Conservation (phyloP, 768 basidiomycete genomes). For the Xanthoconium stramineum region DNA sequence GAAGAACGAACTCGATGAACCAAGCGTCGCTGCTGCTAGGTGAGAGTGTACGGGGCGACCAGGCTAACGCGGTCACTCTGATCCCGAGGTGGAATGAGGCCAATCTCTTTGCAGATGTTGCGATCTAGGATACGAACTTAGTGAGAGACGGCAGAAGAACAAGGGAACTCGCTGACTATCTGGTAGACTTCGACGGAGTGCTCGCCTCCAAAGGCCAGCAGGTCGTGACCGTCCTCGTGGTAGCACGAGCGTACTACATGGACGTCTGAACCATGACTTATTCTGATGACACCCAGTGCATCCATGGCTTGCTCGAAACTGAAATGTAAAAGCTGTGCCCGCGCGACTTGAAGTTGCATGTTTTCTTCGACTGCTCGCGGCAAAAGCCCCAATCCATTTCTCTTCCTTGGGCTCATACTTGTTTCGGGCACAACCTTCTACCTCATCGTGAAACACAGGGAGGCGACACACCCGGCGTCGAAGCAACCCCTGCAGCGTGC, state of each 20-base stretch:
- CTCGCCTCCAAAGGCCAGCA: conserved; percentile 71
- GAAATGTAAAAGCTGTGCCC: background rate
- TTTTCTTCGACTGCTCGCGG: conserved; percentile 13
- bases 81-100: conserved; percentile 75
- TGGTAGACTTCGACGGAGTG: conserved; percentile 69
- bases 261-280: conserved; percentile 59
- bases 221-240: conserved; percentile 58
- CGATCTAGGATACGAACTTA: conserved; percentile 32
- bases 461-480: conserved; percentile 57
- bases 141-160: conserved; percentile 1
- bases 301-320: conserved; percentile 38
- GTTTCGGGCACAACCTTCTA: conserved; percentile 59
- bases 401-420: conserved; percentile 54
- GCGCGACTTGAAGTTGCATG: conserved; percentile 5
- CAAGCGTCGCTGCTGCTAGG: conserved; percentile 63
- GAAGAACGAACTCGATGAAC: conserved; percentile 62
- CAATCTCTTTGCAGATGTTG: conserved; percentile 45
- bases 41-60: conserved; percentile 69
- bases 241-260: conserved; percentile 61
- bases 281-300: conserved; percentile 40
- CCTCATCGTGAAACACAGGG: conserved; percentile 52
- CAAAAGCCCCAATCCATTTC: conserved; percentile 58
- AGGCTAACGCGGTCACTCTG: conserved; percentile 70
- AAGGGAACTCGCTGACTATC: conserved; percentile 44
- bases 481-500: conserved; percentile 57